phyloP scores from a whole-genome alignment of 1,284 basidiomycete genomes.

The Somion occarium region DNA sequence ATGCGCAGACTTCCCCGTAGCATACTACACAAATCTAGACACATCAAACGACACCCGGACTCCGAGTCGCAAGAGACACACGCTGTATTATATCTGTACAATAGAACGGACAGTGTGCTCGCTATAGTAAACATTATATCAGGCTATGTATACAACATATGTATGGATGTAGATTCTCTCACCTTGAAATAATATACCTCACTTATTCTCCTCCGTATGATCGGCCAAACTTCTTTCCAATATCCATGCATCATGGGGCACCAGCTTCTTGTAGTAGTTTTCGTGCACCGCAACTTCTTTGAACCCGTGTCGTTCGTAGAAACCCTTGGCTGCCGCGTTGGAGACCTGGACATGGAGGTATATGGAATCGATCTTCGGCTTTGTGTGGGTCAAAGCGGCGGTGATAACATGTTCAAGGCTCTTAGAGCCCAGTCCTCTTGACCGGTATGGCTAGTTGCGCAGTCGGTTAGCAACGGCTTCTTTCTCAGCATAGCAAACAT shows the following conservation, averaged over 20 bases:
- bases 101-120: conserved; percentile 1
- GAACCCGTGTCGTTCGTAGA: conserved; percentile 79
- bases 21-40: conserved; percentile 16
- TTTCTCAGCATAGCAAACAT: background rate
- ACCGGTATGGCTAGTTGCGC: conserved; percentile 65
- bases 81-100: conserved; percentile 8
- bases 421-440: conserved; percentile 64
- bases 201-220: background rate
- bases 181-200: background rate
- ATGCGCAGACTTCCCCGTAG: conserved; percentile 9
- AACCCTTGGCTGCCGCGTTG: conserved; percentile 64
- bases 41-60: conserved; percentile 10
- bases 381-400: conserved; percentile 51
- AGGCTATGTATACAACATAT: background rate
- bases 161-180: background rate
- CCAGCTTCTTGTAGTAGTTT: conserved; percentile 80
- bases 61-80: conserved; percentile 1
- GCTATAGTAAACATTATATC: background rate
- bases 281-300: conserved; percentile 55
- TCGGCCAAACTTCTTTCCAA: conserved; percentile 44
- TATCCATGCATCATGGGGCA: conserved; percentile 75
- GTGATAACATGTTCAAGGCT: conserved; percentile 59
- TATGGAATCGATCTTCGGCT: conserved; percentile 60
- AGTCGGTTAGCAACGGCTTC: conserved; percentile 1
- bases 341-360: conserved; percentile 79